Evolutionary conservation across 805 yeast genomes (phyloP).

Genomic region (Starmerella vaccinii): DNA sequence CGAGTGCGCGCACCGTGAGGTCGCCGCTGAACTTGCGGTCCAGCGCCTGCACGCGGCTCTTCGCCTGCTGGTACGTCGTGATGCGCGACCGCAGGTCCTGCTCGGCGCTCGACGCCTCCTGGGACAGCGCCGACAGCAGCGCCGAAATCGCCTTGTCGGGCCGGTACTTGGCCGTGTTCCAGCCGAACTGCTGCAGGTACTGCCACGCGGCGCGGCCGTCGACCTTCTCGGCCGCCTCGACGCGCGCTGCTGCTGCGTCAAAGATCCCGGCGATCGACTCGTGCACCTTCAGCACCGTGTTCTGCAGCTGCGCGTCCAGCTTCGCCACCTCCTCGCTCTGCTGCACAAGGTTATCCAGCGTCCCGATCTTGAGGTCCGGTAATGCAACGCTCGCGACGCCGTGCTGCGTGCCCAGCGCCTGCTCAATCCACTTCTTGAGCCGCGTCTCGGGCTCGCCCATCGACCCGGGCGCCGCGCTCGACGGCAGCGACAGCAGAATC

Average conservation of each 20-base stretch:
- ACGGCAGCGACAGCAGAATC: slow-evolving; percentile 44
- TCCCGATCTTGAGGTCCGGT: slow-evolving; percentile 88
- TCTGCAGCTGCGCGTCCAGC: slow-evolving; percentile 65
- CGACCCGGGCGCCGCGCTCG: slow-evolving; percentile 33
- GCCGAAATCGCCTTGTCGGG: slow-evolving; percentile 73
- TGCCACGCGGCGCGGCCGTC: slow-evolving; percentile 47
- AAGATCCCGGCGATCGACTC: slow-evolving; percentile 47
- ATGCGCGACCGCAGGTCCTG: slow-evolving; percentile 71
- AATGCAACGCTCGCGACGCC: slow-evolving; percentile 49
- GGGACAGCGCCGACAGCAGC: slow-evolving; percentile 55
- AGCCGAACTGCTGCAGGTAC: slow-evolving; percentile 63
- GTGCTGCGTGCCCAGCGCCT: slow-evolving; percentile 33
- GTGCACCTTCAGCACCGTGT: slow-evolving; percentile 59
- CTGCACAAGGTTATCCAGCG: slow-evolving; percentile 80
- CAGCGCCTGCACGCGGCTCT: slow-evolving; percentile 72
- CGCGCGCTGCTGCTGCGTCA: slow-evolving; percentile 33
- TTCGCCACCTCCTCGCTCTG: slow-evolving; percentile 83
- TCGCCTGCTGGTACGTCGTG: slow-evolving; percentile 68
- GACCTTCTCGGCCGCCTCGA: slow-evolving; percentile 42
- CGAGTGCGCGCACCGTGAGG: slow-evolving; percentile 78
- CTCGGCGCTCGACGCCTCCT: slow-evolving; percentile 76
- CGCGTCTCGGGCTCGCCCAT: slow-evolving; percentile 33
- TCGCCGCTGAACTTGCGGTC: slow-evolving; percentile 93
- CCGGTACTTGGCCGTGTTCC: slow-evolving; percentile 84
- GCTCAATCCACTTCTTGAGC: slow-evolving; percentile 30